A percentile compares a stretch with the other conserved stretches of the same genome.
phyloP scores from a whole-genome alignment of 257 asterid species.

The Solanum etuberosum region DNA sequence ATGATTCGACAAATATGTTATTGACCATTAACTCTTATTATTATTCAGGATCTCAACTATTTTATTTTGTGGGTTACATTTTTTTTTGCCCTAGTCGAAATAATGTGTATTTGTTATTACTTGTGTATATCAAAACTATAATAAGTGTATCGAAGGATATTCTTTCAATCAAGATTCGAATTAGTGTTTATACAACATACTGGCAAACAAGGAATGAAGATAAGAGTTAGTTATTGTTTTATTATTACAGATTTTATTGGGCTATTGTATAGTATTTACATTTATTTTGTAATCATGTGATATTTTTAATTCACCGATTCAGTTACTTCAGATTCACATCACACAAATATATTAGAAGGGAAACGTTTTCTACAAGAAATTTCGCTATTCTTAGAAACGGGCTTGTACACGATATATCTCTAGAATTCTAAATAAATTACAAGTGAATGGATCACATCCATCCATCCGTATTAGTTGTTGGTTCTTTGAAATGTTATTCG shows the following conservation, averaged over 20 bases:
- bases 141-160: not conserved
- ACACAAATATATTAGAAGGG: not conserved
- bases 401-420: not conserved
- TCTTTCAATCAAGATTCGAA: too few species aligned
- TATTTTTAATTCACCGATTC: not conserved
- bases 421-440: not conserved
- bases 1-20: not conserved
- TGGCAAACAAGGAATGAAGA: not conserved
- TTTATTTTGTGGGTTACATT: not conserved
- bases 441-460: not conserved
- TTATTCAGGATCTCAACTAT: not conserved
- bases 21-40: not conserved
- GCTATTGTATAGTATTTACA: not conserved
- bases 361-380: not conserved
- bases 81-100: not conserved
- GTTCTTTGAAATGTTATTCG: not conserved
- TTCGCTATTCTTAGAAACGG: not conserved
- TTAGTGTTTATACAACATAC: not conserved
- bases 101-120: not conserved
- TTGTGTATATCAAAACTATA: not conserved
- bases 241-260: not conserved
- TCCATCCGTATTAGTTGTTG: not conserved
- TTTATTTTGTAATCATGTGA: not conserved
- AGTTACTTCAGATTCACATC: not conserved
- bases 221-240: not conserved